A percentile compares a stretch with the other conserved stretches of the same genome.
Conservation (phyloP, 495 filamentous ascomycete genomes). For the Aspergillus ostianus region DNA sequence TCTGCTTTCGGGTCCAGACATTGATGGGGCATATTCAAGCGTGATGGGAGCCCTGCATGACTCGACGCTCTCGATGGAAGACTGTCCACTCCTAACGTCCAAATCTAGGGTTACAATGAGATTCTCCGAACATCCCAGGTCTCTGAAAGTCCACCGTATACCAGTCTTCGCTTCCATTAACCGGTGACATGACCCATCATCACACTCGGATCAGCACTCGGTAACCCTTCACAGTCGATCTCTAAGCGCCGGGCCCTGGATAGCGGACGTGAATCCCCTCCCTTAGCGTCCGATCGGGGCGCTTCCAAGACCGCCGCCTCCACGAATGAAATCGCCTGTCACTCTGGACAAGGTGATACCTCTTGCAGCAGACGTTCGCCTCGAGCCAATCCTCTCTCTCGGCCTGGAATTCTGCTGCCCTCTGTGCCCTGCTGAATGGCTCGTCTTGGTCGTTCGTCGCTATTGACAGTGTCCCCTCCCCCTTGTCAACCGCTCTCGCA, state of each 20-base stretch:
- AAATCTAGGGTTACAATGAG: neutral
- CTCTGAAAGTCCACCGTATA: neutral
- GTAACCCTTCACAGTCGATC: constrained; percentile 6
- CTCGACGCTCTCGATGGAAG: neutral
- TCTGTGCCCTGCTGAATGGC: constrained; percentile 1
- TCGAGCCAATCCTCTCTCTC: constrained; percentile 6
- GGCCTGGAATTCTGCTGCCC: constrained; percentile 6
- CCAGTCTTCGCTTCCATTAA: neutral
- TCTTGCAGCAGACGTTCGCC: constrained; percentile 17
- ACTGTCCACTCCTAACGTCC: neutral
- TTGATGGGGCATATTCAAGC: neutral
- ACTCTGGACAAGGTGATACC: constrained; percentile 18
- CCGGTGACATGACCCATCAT: neutral
- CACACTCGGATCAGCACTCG: neutral
- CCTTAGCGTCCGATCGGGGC: constrained; percentile 21
- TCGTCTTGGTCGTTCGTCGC: constrained; percentile 1
- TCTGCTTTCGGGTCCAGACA: neutral
- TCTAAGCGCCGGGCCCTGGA: constrained; percentile 10
- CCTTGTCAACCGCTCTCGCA: constrained; percentile 17
- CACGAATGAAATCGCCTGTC: constrained; percentile 15
- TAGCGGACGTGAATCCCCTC: constrained; percentile 2
- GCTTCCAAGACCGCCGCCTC: constrained; percentile 14
- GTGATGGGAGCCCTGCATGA: neutral
- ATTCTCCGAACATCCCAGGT: neutral
- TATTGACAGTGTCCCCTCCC: constrained; percentile 6